These are phyloP conservation scores for Blastobotrys apis DNA, from an alignment of 1,139 yeast genomes.

Conservation along the genomic window DNA sequence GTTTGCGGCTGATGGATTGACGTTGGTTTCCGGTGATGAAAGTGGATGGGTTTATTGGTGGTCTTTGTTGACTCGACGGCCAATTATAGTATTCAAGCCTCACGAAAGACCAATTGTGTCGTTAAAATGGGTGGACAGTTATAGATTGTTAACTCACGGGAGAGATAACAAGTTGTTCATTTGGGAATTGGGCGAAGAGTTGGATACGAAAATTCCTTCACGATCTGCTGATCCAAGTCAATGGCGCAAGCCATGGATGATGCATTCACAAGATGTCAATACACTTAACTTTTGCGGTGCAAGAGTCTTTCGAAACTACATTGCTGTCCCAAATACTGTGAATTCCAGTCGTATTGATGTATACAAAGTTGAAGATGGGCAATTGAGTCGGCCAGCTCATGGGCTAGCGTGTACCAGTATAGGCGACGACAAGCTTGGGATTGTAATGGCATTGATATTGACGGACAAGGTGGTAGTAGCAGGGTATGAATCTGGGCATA, in stretches of 20 bases:
- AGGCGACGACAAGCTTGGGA: constrained; percentile 29
- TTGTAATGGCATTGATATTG: constrained; percentile 37
- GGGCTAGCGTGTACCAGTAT: constrained; percentile 2
- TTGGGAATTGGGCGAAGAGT: constrained; percentile 20
- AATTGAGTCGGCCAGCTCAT: constrained; percentile 14
- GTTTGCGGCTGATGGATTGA: constrained; percentile 20
- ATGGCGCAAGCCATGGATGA: constrained; percentile 35
- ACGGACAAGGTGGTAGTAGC: constrained; percentile 28
- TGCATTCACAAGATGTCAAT: constrained; percentile 37
- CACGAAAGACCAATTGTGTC: constrained; percentile 34
- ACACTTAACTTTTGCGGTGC: constrained; percentile 39
- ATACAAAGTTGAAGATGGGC: constrained; percentile 23
- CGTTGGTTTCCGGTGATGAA: constrained; percentile 36
- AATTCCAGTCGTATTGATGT: constrained; percentile 37
- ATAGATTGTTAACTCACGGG: constrained; percentile 36
- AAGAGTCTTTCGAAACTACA: constrained; percentile 19
- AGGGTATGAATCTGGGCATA: constrained; percentile 41
- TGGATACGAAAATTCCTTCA: constrained; percentile 19
- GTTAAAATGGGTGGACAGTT: constrained; percentile 25
- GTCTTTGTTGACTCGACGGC: constrained; percentile 36
- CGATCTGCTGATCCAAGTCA: constrained; percentile 16
- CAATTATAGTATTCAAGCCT: constrained; percentile 35
- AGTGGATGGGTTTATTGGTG: constrained; percentile 39
- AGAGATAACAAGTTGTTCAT: constrained; percentile 37
- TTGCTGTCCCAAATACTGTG: constrained; percentile 39